Evolutionary conservation across 2,329 filamentous ascomycete species (phyloP).

Genomic region (Penicillium sp.): DNA sequence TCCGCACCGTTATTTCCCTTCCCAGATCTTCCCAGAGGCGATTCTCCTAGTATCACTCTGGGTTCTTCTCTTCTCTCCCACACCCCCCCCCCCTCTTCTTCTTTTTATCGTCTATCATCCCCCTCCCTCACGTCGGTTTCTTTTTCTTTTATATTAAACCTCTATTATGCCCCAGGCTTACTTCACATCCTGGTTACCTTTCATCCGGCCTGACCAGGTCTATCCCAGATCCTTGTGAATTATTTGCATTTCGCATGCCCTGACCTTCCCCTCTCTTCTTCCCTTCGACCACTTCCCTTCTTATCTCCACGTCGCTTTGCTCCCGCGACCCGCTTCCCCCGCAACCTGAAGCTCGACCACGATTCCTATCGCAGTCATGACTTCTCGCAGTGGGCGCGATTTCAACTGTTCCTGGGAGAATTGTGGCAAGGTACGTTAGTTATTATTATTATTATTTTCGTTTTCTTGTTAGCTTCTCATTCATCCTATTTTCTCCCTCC

Average conservation of each 20-base stretch:
- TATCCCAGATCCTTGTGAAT: slow-evolving; percentile 16
- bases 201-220: slow-evolving; percentile 25
- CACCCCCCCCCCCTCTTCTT: not conserved
- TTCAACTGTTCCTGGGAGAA: slow-evolving; percentile 50
- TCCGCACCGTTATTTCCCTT: slow-evolving; percentile 30
- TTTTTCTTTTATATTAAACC: slow-evolving; percentile 14
- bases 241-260: slow-evolving; percentile 20
- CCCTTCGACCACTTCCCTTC: not conserved
- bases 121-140: not conserved
- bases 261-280: slow-evolving; percentile 7
- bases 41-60: not conserved
- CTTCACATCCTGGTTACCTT: slow-evolving; percentile 20
- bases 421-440: slow-evolving; percentile 46
- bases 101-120: not conserved
- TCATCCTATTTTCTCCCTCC: not conserved
- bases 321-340: slow-evolving; percentile 23
- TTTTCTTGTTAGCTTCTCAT: not conserved
- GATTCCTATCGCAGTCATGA: slow-evolving; percentile 33
- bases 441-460: not conserved
- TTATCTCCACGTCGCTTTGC: slow-evolving; percentile 17
- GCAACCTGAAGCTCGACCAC: slow-evolving; percentile 11
- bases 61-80: not conserved
- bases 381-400: slow-evolving; percentile 45
- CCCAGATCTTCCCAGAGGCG: slow-evolving; percentile 7
- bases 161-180: slow-evolving; percentile 25